Evolutionary conservation across 2,329 filamentous ascomycete species (phyloP).

Genomic region (Cyanodermella asteris): DNA sequence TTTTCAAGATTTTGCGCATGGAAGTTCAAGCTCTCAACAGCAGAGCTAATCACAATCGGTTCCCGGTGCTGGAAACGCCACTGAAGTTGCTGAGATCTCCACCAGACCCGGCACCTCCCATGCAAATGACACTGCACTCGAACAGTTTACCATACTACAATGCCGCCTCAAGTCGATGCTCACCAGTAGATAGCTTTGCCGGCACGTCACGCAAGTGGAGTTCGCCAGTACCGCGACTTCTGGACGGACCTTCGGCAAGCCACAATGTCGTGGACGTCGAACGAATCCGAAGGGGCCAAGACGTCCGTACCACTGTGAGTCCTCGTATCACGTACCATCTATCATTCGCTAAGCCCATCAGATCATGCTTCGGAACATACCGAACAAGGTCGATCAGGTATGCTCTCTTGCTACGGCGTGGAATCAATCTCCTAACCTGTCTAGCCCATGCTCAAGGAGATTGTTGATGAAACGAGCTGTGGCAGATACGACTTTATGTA

Average conservation of each 20-base stretch:
- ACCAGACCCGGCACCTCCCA: too few species aligned
- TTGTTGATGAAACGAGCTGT: slow-evolving; percentile 56
- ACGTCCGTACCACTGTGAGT: slow-evolving; percentile 54
- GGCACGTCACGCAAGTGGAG: too few species aligned
- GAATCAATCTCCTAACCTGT: slow-evolving; percentile 6
- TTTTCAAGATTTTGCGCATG: too few species aligned
- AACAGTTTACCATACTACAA: too few species aligned
- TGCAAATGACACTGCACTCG: too few species aligned
- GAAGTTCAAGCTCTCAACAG: too few species aligned
- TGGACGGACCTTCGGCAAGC: slow-evolving; percentile 14
- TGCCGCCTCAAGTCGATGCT: too few species aligned
- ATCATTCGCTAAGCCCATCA: slow-evolving; percentile 13
- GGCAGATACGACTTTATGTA: slow-evolving; percentile 92
- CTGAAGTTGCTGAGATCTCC: too few species aligned
- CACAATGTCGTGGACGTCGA: slow-evolving; percentile 23
- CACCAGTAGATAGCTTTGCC: too few species aligned
- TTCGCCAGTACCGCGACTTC: too few species aligned
- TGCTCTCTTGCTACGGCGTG: slow-evolving; percentile 6
- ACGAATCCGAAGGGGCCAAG: slow-evolving; percentile 34
- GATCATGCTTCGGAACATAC: slow-evolving; percentile 92
- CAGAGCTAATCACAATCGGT: too few species aligned
- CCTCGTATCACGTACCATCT: slow-evolving; percentile 1
- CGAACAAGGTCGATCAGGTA: slow-evolving; percentile 59
- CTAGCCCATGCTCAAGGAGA: slow-evolving; percentile 48
- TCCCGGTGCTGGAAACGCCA: too few species aligned